Conservation (phyloP, 2,329 filamentous ascomycete species). For the Fusarium sp. region DNA sequence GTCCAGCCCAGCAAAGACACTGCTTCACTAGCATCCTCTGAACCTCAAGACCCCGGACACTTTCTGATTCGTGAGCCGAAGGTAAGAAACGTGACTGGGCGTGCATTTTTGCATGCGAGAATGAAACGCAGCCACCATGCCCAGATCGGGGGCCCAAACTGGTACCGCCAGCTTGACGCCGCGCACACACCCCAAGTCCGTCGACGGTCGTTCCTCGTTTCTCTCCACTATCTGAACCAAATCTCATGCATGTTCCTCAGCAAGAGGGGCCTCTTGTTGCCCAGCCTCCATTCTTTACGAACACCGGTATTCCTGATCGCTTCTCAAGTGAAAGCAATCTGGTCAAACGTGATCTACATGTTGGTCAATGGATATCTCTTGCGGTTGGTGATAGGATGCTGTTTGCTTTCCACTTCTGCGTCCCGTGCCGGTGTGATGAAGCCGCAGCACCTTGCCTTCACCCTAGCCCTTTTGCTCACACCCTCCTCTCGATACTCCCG, state of each 20-base stretch:
- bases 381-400: conserved; percentile 14
- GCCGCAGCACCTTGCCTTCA: conserved; percentile 29
- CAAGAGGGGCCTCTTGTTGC: not conserved
- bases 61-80: conserved; percentile 33
- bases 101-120: conserved; percentile 38
- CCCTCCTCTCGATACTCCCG: conserved; percentile 29
- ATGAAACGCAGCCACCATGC: conserved; percentile 32
- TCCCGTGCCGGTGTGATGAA: conserved; percentile 41
- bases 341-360: conserved; percentile 19
- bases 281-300: conserved; percentile 16
- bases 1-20: conserved; percentile 12
- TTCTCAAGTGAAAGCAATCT: not conserved
- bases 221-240: conserved; percentile 17
- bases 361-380: conserved; percentile 3
- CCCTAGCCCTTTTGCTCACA: conserved; percentile 31
- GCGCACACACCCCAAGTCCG: conserved; percentile 21
- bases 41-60: conserved; percentile 12
- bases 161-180: conserved; percentile 29
- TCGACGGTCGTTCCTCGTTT: conserved; percentile 4
- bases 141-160: conserved; percentile 21
- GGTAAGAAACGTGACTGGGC: conserved; percentile 37
- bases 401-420: conserved; percentile 33
- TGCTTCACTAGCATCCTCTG: conserved; percentile 20
- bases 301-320: not conserved
- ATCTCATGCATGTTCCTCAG: conserved; percentile 18